Conservation (phyloP, 1,139 yeast genomes). For the Yamadazyma dushanensis region DNA sequence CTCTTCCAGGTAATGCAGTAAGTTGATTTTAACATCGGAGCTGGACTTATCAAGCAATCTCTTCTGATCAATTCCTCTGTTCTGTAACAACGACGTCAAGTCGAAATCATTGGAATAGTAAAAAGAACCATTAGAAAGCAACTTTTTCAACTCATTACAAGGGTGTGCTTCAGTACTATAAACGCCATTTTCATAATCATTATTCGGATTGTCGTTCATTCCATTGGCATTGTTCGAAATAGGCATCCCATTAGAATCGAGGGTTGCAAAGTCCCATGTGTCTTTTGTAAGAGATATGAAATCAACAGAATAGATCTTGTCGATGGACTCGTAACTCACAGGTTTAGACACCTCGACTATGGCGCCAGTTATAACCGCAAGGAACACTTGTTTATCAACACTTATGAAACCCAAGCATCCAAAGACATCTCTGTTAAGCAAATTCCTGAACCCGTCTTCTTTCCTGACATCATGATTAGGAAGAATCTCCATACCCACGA, state of each 20-base stretch:
- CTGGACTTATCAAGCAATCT: not conserved
- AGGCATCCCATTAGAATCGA: conserved; percentile 66
- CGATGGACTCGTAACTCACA: conserved; percentile 73
- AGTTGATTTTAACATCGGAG: conserved; percentile 16
- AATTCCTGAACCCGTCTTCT: conserved; percentile 43
- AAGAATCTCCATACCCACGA: conserved; percentile 56
- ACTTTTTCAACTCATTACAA: conserved; percentile 73
- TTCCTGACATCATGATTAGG: conserved; percentile 39
- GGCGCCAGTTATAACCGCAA: conserved; percentile 78
- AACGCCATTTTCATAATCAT: conserved; percentile 18
- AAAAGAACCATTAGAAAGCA: conserved; percentile 84
- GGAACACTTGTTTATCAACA: conserved; percentile 62
- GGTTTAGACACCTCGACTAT: conserved; percentile 81
- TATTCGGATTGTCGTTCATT: conserved; percentile 14
- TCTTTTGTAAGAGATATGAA: conserved; percentile 72
- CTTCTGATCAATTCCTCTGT: conserved; percentile 52
- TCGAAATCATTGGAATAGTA: conserved; percentile 93
- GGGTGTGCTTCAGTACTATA: conserved; percentile 64
- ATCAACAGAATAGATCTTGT: conserved; percentile 80
- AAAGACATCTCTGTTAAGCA: conserved; percentile 58
- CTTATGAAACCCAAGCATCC: conserved; percentile 88
- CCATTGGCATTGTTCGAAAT: conserved; percentile 19
- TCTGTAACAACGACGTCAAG: conserved; percentile 78
- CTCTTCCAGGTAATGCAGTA: conserved; percentile 68
- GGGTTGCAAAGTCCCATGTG: conserved; percentile 77